Conservation (phyloP, 1,284 basidiomycete species). For the Cryptococcus sp. region DNA sequence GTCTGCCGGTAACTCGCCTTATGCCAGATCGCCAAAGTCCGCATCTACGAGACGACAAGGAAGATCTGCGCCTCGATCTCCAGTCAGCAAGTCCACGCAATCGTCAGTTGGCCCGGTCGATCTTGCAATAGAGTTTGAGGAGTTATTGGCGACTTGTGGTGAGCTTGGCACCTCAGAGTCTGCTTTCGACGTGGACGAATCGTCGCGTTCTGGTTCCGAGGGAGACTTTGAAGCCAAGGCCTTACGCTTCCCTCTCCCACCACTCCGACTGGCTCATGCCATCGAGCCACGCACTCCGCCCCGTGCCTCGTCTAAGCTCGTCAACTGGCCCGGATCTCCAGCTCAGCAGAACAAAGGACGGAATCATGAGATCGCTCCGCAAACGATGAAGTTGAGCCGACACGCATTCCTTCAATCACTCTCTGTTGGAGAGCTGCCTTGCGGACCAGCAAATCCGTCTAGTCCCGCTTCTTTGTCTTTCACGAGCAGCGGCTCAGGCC, state of each 20-base stretch:
- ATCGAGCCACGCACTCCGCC: not conserved
- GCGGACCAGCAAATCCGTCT: too few relatives aligned
- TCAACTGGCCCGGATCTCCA: constrained; percentile 1
- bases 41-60: too few relatives aligned
- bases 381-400: too few relatives aligned
- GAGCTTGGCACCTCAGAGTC: constrained; percentile 16
- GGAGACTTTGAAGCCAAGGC: constrained; percentile 11
- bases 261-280: not conserved
- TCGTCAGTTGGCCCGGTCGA: constrained; percentile 15
- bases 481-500: too few relatives aligned
- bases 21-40: too few relatives aligned
- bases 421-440: too few relatives aligned
- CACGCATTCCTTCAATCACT: too few relatives aligned
- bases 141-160: constrained; percentile 27
- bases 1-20: too few relatives aligned
- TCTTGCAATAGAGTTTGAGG: constrained; percentile 26
- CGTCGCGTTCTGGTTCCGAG: not conserved
- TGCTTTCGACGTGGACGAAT: constrained; percentile 10
- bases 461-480: too few relatives aligned
- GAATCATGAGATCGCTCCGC: not conserved
- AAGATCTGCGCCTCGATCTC: too few relatives aligned
- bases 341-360: not conserved
- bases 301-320: not conserved
- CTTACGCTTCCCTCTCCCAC: constrained; percentile 16
- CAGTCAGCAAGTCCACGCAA: too few relatives aligned